phyloP scores from a whole-genome alignment of 768 basidiomycete genomes.

The Suillus fuscotomentosus region DNA sequence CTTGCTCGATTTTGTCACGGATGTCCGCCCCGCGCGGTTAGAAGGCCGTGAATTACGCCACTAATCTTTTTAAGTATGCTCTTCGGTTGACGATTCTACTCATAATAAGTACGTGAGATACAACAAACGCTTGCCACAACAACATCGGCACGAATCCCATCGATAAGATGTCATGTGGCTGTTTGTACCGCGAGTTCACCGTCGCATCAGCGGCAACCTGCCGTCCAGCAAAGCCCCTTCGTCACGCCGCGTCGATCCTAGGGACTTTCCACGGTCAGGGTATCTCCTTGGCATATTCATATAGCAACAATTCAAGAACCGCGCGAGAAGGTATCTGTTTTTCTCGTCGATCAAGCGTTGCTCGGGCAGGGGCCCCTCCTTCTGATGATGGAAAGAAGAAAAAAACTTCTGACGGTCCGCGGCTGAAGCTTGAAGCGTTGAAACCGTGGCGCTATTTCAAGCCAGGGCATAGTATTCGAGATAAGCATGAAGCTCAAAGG shows the following conservation, averaged over 20 bases:
- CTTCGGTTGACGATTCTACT: neutral
- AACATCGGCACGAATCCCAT: neutral
- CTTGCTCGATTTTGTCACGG: conserved; percentile 13
- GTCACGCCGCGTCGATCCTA: neutral
- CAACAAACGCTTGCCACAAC: neutral
- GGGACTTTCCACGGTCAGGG: conserved; percentile 1
- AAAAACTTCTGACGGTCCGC: conserved; percentile 1
- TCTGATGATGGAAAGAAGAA: neutral
- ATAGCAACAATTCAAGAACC: neutral
- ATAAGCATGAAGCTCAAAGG: neutral
- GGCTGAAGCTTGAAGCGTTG: conserved; percentile 1
- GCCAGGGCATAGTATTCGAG: neutral
- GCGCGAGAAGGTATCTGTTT: neutral
- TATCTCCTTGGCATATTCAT: neutral
- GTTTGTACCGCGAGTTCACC: neutral
- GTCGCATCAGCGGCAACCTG: neutral
- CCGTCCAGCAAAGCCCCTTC: neutral
- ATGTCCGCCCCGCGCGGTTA: conserved; percentile 28
- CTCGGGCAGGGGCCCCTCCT: neutral
- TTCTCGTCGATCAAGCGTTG: neutral
- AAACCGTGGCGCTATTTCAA: neutral
- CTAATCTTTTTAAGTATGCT: neutral
- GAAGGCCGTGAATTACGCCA: conserved; percentile 6
- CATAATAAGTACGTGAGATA: neutral
- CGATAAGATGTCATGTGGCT: conserved; percentile 1